Base-by-base conservation (phyloP, 495 filamentous ascomycete genomes). In the Penicillium cosmopolitanum region DNA sequence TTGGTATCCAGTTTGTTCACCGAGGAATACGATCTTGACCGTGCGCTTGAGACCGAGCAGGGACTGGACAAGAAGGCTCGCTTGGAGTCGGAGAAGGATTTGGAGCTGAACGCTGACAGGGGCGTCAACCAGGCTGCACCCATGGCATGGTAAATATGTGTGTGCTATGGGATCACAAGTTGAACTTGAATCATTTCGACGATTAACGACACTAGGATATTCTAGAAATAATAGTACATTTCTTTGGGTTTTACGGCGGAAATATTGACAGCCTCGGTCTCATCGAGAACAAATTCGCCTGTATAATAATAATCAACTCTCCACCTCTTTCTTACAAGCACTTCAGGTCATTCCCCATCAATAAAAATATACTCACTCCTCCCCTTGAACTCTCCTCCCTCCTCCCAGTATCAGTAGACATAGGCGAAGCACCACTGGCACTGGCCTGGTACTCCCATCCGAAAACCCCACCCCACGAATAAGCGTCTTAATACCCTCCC, bases 401-500 rank as follows among this genome's bases (percentile, higher is more conserved):
- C 42, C 42, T 44, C 16, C 5, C 15, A 23, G 4, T 23, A 23
- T 3, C 23, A 23, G 23, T 23, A 16, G 21, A 31, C 5, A 31
- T 5, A 12, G 23, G 23, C 18, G 46, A 48, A 48, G 10, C 11
- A 48, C 23, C 36, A 12, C 36, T 38, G 36, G 10, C 35, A 38
- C 35, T 21, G 19, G 13, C 21, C 28, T 1, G 44, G 8, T 48
- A 28, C 46, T 25, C 46, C 35, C 40, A 35, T 28, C 35, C 13
- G 36, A 25, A 55, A 63, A 63, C 1, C 47, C 61, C 35, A 65
- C 65, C 5, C 91, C 91, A 38, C 85, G 84, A 68, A 96, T 96
- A 60, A 95, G 66, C 25, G 87, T 86, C 84, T 96, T 96, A 65
- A 95, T 93, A 13, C 90, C 91, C 73, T 90, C 80, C 1, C 90